phyloP scores from a whole-genome alignment of 345 rosid species.

The Euclidium syriacum region DNA sequence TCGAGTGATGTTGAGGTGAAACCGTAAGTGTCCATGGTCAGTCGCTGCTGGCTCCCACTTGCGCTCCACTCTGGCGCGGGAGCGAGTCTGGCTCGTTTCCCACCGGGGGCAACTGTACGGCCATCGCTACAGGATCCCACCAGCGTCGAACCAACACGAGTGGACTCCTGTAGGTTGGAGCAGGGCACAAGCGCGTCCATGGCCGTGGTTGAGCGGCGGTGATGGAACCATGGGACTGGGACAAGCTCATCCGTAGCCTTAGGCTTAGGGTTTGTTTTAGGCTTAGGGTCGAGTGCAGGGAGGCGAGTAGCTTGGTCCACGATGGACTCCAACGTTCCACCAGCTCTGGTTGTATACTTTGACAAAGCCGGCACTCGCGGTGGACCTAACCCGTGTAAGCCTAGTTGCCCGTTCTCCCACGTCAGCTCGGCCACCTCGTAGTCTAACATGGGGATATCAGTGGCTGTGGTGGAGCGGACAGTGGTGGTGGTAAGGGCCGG shows the following conservation, averaged over 20 bases:
- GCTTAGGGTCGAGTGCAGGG: conserved; percentile 24
- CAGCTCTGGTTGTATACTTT: conserved; percentile 46
- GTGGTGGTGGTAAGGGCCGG: conserved; percentile 34
- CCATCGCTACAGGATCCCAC: conserved; percentile 58
- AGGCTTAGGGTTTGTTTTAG: conserved; percentile 18
- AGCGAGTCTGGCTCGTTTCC: conserved; percentile 40
- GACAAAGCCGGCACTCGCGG: conserved; percentile 40
- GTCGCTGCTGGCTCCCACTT: conserved; percentile 57
- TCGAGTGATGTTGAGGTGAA: conserved; percentile 47
- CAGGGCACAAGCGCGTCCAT: conserved; percentile 89
- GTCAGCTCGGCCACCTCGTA: conserved; percentile 91
- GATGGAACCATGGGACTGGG: conserved; percentile 57
- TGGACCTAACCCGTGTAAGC: conserved; percentile 70
- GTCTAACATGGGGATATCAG: conserved; percentile 53
- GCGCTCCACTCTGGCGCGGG: conserved; percentile 59
- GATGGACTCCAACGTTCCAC: conserved; percentile 85
- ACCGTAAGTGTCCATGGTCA: conserved; percentile 55
- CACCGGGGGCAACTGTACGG: conserved; percentile 39
- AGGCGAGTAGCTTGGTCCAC: conserved; percentile 76
- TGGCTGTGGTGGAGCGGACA: conserved; percentile 34
- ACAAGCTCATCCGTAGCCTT: conserved; percentile 36
- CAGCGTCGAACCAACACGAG: conserved; percentile 45
- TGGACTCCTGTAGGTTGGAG: conserved; percentile 27
- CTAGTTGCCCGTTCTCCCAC: conserved; percentile 90
- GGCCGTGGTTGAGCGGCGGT: conserved; percentile 30